These are phyloP conservation scores for Globisporangium lucens DNA, from an alignment of 352 stramenopile genomes.

Conservation along the genomic window DNA sequence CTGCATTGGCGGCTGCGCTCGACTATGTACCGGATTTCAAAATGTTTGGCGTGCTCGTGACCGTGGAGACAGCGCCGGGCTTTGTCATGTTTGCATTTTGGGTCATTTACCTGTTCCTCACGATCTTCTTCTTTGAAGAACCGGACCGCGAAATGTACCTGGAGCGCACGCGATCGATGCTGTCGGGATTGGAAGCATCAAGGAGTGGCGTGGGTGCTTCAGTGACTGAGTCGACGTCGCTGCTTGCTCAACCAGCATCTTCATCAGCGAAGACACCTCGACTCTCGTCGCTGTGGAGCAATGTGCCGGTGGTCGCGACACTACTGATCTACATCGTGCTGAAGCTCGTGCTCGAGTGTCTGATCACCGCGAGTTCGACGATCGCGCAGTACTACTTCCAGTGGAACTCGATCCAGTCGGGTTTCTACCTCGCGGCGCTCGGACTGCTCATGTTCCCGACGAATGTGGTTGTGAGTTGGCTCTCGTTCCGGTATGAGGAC, in stretches of 20 bases:
- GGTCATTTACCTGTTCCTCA: slow-evolving; percentile 53
- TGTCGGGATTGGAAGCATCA: slow-evolving; percentile 25
- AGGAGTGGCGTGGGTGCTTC: neutral
- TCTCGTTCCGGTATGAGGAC: slow-evolving; percentile 90
- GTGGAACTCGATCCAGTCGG: slow-evolving; percentile 82
- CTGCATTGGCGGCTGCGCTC: slow-evolving; percentile 61
- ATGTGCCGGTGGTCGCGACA: slow-evolving; percentile 73
- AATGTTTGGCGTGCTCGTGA: slow-evolving; percentile 60
- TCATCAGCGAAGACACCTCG: neutral
- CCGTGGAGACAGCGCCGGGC: slow-evolving; percentile 86
- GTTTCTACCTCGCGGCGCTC: slow-evolving; percentile 86
- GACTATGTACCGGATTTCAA: slow-evolving; percentile 75
- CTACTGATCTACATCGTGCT: slow-evolving; percentile 91
- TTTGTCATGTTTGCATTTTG: slow-evolving; percentile 89
- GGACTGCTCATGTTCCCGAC: slow-evolving; percentile 92
- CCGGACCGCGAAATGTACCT: slow-evolving; percentile 56
- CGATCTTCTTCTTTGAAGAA: slow-evolving; percentile 63
- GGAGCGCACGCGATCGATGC: slow-evolving; percentile 40
- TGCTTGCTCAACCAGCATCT: slow-evolving; percentile 2
- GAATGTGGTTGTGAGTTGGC: slow-evolving; percentile 87
- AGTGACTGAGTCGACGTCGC: slow-evolving; percentile 8
- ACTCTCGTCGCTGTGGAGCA: slow-evolving; percentile 65
- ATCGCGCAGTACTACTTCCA: slow-evolving; percentile 90
- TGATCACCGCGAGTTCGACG: slow-evolving; percentile 82
- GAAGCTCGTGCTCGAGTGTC: slow-evolving; percentile 89